These are phyloP conservation scores for Linaria vulgaris DNA, from an alignment of 257 asterid species.

Conservation along the genomic window DNA sequence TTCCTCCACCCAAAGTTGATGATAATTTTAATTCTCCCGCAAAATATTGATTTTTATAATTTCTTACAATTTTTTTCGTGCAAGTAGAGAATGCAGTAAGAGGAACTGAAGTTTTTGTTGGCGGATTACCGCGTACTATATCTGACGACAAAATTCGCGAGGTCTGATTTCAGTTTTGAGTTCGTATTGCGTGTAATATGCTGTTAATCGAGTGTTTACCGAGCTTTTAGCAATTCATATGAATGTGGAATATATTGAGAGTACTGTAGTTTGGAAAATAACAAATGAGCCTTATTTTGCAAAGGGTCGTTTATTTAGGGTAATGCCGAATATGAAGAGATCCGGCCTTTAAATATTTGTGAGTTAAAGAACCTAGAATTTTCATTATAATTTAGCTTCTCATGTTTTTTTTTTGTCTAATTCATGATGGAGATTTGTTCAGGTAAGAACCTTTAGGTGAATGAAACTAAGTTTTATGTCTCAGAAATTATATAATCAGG, in stretches of 20 bases:
- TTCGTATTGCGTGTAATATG: neutral
- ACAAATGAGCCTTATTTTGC: no score
- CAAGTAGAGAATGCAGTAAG: conserved; percentile 34
- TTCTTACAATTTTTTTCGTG: conserved; percentile 6
- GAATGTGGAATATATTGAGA: neutral
- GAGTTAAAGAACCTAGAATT: conserved; percentile 15
- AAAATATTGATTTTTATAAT: neutral
- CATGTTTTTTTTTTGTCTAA: neutral
- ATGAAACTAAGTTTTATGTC: conserved; percentile 5
- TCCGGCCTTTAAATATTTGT: neutral
- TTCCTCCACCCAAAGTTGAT: conserved; percentile 16
- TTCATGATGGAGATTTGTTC: neutral
- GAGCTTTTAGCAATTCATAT: neutral
- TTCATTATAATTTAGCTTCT: conserved; percentile 1
- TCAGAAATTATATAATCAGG: conserved; percentile 7
- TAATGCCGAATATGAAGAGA: neutral
- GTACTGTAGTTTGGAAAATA: neutral
- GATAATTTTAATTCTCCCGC: conserved; percentile 4
- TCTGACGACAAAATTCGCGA: conserved; percentile 59
- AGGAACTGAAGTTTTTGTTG: conserved; percentile 84
- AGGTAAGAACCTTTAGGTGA: neutral
- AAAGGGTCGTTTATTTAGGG: no score
- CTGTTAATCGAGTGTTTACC: neutral
- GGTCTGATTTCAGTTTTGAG: conserved; percentile 40
- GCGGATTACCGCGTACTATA: conserved; percentile 65